Conservation (phyloP, 768 basidiomycete species). For the Collybia sp. region DNA sequence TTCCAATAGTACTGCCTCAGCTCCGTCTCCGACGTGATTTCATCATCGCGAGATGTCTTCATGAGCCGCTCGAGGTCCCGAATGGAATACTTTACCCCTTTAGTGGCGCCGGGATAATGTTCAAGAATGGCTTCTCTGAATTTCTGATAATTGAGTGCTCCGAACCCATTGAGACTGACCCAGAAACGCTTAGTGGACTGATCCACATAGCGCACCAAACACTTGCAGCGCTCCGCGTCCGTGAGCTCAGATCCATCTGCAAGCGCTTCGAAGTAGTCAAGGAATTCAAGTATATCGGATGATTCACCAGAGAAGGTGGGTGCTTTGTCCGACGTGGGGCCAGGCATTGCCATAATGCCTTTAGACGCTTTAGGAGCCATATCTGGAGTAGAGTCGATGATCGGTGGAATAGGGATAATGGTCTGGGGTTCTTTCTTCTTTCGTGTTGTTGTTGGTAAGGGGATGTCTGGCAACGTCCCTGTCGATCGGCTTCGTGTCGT, state of each 20-base stretch:
- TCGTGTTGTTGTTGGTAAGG: too few relatives aligned
- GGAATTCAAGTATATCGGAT: conserved; percentile 2
- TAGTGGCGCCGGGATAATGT: background rate
- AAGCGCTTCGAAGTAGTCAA: conserved; percentile 10
- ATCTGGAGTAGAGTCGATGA: background rate
- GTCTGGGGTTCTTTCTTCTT: too few relatives aligned
- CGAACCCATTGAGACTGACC: conserved; percentile 7
- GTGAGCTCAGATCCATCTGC: conserved; percentile 7
- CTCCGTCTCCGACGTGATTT: conserved; percentile 1
- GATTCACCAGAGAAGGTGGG: conserved; percentile 2
- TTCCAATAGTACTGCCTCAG: conserved; percentile 1
- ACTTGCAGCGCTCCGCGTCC: conserved; percentile 6
- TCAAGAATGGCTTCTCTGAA: conserved; percentile 8
- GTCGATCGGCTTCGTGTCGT: too few relatives aligned
- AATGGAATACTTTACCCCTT: background rate
- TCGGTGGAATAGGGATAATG: too few relatives aligned
- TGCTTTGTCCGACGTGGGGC: background rate
- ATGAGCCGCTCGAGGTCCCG: background rate
- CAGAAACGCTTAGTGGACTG: conserved; percentile 7
- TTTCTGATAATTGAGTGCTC: conserved; percentile 3
- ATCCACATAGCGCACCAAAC: conserved; percentile 5
- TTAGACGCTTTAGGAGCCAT: background rate
- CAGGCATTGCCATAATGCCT: conserved; percentile 5
- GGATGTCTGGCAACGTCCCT: too few relatives aligned
- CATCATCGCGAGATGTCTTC: background rate